Conservation (phyloP, 1,284 basidiomycete genomes). For the Papiliotrema laurentii region DNA sequence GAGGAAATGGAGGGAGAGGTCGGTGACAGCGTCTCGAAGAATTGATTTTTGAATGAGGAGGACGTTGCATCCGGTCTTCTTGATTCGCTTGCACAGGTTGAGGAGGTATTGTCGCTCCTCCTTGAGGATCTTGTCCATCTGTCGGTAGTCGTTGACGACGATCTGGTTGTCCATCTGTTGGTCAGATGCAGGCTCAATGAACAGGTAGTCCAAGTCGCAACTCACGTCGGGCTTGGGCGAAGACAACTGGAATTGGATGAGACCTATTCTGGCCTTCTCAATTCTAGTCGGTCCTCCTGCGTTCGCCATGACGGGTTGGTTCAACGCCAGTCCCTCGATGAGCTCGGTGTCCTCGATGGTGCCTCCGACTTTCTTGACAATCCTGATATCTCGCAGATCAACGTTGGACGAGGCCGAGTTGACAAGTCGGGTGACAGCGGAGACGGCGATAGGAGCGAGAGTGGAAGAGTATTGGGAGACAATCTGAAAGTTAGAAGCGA, state of each 20-base stretch:
- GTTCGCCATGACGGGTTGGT: conserved; percentile 86
- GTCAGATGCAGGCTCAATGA: conserved; percentile 5
- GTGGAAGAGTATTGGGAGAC: conserved; percentile 99
- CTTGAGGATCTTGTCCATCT: conserved; percentile 99
- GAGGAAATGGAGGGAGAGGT: conserved; percentile 96
- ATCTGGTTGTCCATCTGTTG: conserved; percentile 98
- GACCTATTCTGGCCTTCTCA: conserved; percentile 97
- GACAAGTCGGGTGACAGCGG: conserved; percentile 86
- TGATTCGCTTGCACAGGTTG: conserved; percentile 99
- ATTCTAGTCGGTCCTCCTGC: conserved; percentile 92
- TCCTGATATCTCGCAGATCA: conserved; percentile 90
- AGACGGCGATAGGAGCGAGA: conserved; percentile 93
- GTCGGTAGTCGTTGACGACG: conserved; percentile 98
- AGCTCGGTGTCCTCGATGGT: conserved; percentile 99
- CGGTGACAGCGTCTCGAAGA: conserved; percentile 95
- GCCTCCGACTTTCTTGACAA: conserved; percentile 98
- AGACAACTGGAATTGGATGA: conserved; percentile 97
- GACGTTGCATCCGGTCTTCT: conserved; percentile 98
- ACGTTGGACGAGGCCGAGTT: conserved; percentile 86
- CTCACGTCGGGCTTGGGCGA: conserved; percentile 95
- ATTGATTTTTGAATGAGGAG: conserved; percentile 99
- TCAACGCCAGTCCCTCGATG: conserved; percentile 91
- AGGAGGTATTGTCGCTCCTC: conserved; percentile 97
- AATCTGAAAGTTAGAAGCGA: conserved; percentile 63
- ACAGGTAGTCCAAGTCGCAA: conserved; percentile 16